Evolutionary conservation across 2,329 filamentous ascomycete species (phyloP).

Genomic region (Tolypocladium album): DNA sequence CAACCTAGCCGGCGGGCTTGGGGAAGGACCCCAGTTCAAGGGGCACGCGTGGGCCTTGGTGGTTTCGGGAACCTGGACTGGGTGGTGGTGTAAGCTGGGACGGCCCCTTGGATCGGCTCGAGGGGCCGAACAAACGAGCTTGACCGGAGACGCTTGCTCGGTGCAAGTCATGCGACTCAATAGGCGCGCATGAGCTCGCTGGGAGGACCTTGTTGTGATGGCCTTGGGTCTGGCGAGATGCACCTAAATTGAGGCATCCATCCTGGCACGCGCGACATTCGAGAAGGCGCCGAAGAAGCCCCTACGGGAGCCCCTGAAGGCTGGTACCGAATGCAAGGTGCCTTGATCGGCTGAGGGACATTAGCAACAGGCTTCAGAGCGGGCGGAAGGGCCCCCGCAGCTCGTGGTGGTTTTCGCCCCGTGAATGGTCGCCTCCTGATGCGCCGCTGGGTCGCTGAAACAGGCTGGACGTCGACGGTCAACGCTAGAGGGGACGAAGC

Average conservation of each 20-base stretch:
- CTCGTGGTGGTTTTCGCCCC: background rate
- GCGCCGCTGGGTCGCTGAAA: background rate
- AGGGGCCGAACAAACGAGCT: background rate
- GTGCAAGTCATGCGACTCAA: background rate
- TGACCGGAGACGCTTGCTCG: background rate
- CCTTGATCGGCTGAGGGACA: background rate
- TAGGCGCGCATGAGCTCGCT: background rate
- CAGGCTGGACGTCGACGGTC: background rate
- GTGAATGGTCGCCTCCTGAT: background rate
- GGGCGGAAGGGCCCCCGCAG: background rate
- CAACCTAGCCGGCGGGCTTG: slow-evolving; percentile 7
- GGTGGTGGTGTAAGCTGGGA: background rate
- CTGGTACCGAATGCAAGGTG: background rate
- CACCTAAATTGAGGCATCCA: background rate
- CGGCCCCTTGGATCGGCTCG: background rate
- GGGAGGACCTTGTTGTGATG: background rate
- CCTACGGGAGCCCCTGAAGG: background rate
- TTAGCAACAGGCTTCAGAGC: background rate
- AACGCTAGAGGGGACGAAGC: background rate
- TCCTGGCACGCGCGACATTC: background rate
- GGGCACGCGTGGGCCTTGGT: background rate
- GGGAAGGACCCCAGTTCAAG: background rate
- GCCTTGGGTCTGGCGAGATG: background rate
- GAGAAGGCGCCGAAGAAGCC: background rate
- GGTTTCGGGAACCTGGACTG: background rate